These are phyloP conservation scores for Globisporangium camurandrum DNA, from an alignment of 352 stramenopile genomes.

Conservation along the genomic window DNA sequence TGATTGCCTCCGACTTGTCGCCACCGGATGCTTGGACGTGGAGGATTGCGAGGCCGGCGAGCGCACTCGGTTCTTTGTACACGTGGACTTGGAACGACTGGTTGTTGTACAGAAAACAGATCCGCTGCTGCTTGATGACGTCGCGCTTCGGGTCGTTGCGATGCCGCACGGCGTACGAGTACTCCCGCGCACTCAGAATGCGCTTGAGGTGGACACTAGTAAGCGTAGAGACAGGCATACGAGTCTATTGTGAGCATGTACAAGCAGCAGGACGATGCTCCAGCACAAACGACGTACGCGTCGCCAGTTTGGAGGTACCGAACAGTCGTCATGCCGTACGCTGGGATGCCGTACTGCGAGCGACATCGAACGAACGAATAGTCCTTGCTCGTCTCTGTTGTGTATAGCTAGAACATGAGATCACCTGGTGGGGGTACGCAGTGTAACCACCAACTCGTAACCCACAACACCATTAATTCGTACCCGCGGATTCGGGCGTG, in stretches of 20 bases:
- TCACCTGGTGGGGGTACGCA: too few relatives aligned
- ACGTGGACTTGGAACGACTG: conserved; percentile 84
- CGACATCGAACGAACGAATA: conserved; percentile 83
- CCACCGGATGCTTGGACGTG: conserved; percentile 74
- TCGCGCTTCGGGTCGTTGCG: conserved; percentile 53
- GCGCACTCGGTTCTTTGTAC: conserved; percentile 68
- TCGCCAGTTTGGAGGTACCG: conserved; percentile 72
- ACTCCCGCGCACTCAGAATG: conserved; percentile 74
- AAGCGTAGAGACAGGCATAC: too few relatives aligned
- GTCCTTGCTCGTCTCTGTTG: conserved; percentile 73
- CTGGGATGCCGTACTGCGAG: conserved; percentile 76
- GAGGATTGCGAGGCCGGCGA: conserved; percentile 59
- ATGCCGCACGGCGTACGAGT: conserved; percentile 78
- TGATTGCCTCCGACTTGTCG: conserved; percentile 41
- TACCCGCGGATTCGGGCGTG: conserved; percentile 56
- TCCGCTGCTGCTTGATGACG: conserved; percentile 84
- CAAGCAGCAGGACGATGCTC: background rate
- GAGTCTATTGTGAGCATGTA: too few relatives aligned
- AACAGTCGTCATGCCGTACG: conserved; percentile 84
- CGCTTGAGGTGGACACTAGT: conserved; percentile 75
- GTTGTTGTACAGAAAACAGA: conserved; percentile 83
- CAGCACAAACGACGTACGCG: conserved; percentile 57
- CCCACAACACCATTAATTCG: background rate
- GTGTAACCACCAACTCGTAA: too few relatives aligned
- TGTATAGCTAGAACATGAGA: too few relatives aligned